phyloP scores from a whole-genome alignment of 2,329 filamentous ascomycete species.

The Ophiostoma novo-ulmi region DNA sequence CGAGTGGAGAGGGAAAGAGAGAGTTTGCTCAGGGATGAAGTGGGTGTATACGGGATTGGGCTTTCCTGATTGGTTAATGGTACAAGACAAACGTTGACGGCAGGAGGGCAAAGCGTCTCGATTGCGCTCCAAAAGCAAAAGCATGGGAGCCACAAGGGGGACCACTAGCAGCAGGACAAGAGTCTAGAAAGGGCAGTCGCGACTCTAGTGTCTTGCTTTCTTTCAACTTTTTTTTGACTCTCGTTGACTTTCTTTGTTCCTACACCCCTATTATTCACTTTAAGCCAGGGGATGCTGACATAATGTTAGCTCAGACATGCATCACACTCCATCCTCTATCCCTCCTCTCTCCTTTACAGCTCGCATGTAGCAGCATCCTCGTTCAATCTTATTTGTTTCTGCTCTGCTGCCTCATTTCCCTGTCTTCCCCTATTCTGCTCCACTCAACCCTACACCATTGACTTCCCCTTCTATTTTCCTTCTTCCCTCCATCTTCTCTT shows the following conservation, averaged over 20 bases:
- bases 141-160: not conserved
- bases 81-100: slow-evolving; percentile 1
- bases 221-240: not conserved
- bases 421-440: not conserved
- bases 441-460: not conserved
- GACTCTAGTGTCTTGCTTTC: not conserved
- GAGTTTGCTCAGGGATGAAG: slow-evolving; percentile 11
- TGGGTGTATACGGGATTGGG: not conserved
- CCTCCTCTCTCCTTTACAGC: not conserved
- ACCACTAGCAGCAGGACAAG: slow-evolving; percentile 1
- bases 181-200: slow-evolving; percentile 12
- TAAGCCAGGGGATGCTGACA: not conserved
- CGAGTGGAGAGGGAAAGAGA: slow-evolving; percentile 6
- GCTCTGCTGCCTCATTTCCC: not conserved
- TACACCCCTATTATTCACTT: not conserved
- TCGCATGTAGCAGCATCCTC: slow-evolving; percentile 3
- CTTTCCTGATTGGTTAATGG: not conserved
- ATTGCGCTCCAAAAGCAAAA: not conserved
- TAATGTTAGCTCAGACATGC: not conserved
- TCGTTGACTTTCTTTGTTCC: not conserved
- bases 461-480: not conserved
- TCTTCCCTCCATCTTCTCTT: not conserved
- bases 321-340: too few species aligned
- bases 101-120: slow-evolving; percentile 9
- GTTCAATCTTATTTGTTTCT: slow-evolving; percentile 12